phyloP scores from a whole-genome alignment of 306 rosid species.

The Psophocarpus tetragonolobus region DNA sequence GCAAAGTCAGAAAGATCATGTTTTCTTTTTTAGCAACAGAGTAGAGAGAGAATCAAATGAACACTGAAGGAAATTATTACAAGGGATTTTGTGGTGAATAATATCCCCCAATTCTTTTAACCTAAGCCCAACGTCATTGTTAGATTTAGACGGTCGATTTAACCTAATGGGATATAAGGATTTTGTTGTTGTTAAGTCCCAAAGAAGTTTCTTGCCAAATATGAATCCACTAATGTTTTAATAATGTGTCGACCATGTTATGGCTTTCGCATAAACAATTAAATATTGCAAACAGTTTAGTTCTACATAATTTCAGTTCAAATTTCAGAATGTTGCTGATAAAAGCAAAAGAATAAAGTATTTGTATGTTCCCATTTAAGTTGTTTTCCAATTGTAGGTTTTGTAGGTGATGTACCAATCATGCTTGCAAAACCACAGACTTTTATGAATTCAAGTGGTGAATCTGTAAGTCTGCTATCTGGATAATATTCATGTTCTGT shows the following conservation, averaged over 20 bases:
- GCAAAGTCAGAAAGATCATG: neutral
- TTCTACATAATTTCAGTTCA: neutral
- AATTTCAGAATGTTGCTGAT: neutral
- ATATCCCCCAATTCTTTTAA: neutral
- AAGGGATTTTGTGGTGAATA: neutral
- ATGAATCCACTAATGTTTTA: neutral
- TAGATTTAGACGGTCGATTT: neutral
- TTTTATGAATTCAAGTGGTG: constrained; percentile 92
- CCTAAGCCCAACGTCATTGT: neutral
- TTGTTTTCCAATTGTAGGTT: constrained; percentile 54
- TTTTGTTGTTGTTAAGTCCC: neutral
- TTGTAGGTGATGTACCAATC: constrained; percentile 74
- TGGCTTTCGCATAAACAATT: neutral
- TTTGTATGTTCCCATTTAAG: neutral
- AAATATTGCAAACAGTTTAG: neutral
- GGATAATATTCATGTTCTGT: constrained; percentile 27
- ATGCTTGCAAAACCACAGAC: constrained; percentile 94
- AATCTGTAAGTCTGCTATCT: constrained; percentile 82
- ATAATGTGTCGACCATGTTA: neutral
- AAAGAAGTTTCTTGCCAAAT: neutral
- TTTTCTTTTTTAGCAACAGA: neutral
- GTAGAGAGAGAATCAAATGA: no score
- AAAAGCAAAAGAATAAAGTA: neutral
- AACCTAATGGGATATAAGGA: neutral
- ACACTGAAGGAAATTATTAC: neutral